Evolutionary conservation across 1,284 basidiomycete genomes (phyloP), one percentile per base, ranked within the genome.

Genomic region (Cutaneotrichosporon spelunceum): DNA sequence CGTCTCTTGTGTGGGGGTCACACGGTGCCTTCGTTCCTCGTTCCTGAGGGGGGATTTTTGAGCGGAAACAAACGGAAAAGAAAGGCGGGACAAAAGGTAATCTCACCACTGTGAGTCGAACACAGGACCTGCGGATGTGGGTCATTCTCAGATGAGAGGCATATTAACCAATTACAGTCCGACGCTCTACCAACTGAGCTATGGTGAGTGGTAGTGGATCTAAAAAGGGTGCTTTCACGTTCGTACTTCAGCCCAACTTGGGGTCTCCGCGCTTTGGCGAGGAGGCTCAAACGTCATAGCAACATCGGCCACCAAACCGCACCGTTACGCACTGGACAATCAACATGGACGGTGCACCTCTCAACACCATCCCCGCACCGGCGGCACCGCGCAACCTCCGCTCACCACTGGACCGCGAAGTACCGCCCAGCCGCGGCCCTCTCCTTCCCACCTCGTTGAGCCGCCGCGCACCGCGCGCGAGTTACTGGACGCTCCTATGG

Each of bases 171-270:
- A 49, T 60, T 60, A 60, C 52, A 60, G 58, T 60, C 58, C 58
- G 58, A 44, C 58, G 58, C 58, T 54, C 50, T 60, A 60, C 58
- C 52, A 57, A 60, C 58, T 60, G 50, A 54, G 58, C 58, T 60
- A 60, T 60, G 26, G 58, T 36, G 58, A 60, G 58, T 27, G 23
- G 14, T 1, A 29, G 8, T 48, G 45, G 3, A 26, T 48, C 14
- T 27, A 13, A 2, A 3, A 27, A 48, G 2, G 2, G 14, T 26
- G 11, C 14, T 48, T 24, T 48, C 21, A 24, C 23, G 1, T 16
- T 48, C 13, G 8, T n/a, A 42, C 7, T n/a, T 2, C 8, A 42
- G 45, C 45, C 9, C n/a, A n/a, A n/a, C n/a, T n/a, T n/a, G n/a
- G n/a, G n/a, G n/a, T n/a, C n/a, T n/a, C n/a, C n/a, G n/a, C n/a